These are phyloP conservation scores for Russula emetica DNA, from an alignment of 768 basidiomycete genomes.

Conservation along the genomic window DNA sequence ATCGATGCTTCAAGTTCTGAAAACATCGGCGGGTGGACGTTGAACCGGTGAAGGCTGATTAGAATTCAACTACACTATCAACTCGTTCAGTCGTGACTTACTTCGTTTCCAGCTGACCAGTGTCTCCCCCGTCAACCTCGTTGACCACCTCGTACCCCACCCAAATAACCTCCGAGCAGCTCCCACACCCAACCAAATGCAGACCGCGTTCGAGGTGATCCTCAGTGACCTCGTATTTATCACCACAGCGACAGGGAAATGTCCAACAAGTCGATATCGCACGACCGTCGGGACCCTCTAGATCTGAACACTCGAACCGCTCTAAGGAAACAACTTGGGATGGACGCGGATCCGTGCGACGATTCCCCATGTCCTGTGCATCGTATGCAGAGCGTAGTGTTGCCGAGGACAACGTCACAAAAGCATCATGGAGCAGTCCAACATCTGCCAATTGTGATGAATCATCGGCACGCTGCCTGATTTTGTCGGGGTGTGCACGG, in stretches of 20 bases:
- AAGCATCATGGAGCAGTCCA: conserved; percentile 62
- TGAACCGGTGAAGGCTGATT: neutral
- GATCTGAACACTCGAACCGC: conserved; percentile 47
- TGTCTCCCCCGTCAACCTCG: conserved; percentile 18
- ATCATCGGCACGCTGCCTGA: conserved; percentile 8
- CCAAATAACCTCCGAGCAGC: conserved; percentile 82
- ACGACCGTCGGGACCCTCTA: conserved; percentile 36
- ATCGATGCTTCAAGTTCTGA: neutral
- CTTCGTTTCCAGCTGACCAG: neutral
- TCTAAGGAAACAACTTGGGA: conserved; percentile 77
- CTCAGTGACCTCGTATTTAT: conserved; percentile 53
- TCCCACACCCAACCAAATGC: conserved; percentile 67
- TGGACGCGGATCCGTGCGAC: conserved; percentile 49
- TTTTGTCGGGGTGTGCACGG: conserved; percentile 61
- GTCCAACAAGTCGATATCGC: conserved; percentile 50
- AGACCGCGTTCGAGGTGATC: conserved; percentile 62
- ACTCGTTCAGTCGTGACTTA: neutral
- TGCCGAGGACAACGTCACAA: conserved; percentile 52
- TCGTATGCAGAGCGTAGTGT: conserved; percentile 53
- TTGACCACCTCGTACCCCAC: conserved; percentile 69
- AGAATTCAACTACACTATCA: no score
- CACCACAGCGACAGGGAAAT: conserved; percentile 72
- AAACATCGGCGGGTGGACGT: neutral
- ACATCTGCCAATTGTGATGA: conserved; percentile 35
- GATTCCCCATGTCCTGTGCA: conserved; percentile 21